Conservation (phyloP, 331 rosid genomes). For the Spiraea crenata region DNA sequence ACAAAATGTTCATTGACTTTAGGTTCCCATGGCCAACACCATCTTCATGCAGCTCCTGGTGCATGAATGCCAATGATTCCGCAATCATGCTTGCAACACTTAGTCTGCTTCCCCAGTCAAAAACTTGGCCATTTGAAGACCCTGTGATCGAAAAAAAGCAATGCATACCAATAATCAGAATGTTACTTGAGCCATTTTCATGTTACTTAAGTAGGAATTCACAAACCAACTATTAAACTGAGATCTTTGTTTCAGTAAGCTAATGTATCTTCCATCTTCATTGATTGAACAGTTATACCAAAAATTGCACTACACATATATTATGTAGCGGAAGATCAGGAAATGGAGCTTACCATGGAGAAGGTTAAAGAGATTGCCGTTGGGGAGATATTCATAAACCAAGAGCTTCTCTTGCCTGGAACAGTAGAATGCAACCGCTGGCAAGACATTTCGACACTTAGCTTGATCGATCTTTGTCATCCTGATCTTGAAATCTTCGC, state of each 20-base stretch:
- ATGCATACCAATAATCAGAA: background rate
- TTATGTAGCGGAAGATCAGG: background rate
- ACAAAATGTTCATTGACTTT: conserved; percentile 66
- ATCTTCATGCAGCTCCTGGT: conserved; percentile 45
- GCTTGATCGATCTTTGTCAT: conserved; percentile 42
- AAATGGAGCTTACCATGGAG: conserved; percentile 46
- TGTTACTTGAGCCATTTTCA: no score
- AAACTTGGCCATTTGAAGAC: conserved; percentile 38
- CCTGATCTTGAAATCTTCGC: conserved; percentile 44
- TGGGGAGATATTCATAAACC: conserved; percentile 58
- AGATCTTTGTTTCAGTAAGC: no score
- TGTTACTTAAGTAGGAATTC: background rate
- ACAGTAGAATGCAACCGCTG: conserved; percentile 65
- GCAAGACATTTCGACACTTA: conserved; percentile 47
- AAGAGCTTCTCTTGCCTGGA: conserved; percentile 71
- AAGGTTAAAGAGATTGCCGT: conserved; percentile 66
- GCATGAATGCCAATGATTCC: conserved; percentile 59
- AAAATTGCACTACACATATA: background rate
- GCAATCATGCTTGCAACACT: conserved; percentile 47
- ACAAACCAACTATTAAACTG: background rate
- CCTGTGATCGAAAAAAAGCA: conserved; percentile 31
- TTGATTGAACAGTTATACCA: background rate
- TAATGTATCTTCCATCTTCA: background rate
- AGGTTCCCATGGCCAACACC: conserved; percentile 63
- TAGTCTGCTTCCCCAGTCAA: conserved; percentile 67